A percentile compares a stretch with the other conserved stretches of the same genome.
Evolutionary conservation across 2,329 filamentous ascomycete species (phyloP).

Genomic region (Aspergillus glaucus): DNA sequence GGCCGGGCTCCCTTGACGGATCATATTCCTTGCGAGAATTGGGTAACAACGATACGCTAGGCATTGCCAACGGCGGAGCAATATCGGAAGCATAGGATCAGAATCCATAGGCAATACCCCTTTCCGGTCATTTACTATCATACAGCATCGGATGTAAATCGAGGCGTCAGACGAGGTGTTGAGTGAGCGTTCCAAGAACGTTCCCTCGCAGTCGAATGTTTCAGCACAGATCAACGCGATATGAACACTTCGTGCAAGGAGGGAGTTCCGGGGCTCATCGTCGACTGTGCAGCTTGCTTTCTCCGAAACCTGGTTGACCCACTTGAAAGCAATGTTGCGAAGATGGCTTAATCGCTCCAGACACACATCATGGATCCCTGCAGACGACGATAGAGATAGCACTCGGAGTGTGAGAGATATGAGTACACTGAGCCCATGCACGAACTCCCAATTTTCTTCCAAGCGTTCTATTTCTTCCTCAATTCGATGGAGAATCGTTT

Average conservation of each 20-base stretch:
- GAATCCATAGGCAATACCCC: constrained; percentile 1
- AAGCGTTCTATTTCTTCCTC: constrained; percentile 27
- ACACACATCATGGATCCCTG: constrained; percentile 14
- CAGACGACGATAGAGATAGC: constrained; percentile 32
- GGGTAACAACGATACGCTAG: constrained; percentile 8
- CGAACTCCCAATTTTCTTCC: constrained; percentile 49
- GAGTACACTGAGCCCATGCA: constrained; percentile 35
- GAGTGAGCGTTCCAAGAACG: constrained; percentile 24
- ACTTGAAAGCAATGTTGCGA: constrained; percentile 34
- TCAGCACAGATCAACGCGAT: constrained; percentile 38
- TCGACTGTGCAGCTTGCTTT: constrained; percentile 18
- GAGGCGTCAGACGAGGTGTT: constrained; percentile 18
- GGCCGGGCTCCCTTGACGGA: constrained; percentile 3
- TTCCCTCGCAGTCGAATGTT: constrained; percentile 42
- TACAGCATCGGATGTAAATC: constrained; percentile 32
- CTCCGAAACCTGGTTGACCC: constrained; percentile 31
- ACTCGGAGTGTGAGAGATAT: constrained; percentile 39
- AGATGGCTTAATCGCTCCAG: constrained; percentile 26
- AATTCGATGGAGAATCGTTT: constrained; percentile 29
- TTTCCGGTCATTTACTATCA: constrained; percentile 31
- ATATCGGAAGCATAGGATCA: constrained; percentile 8
- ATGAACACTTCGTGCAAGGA: constrained; percentile 32
- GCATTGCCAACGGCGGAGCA: constrained; percentile 20
- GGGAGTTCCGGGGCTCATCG: constrained; percentile 20
- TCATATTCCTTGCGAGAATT: constrained; percentile 5